Evolutionary conservation across 179 eudicot species (phyloP), one percentile per base, ranked within the genome.

Genomic region (Spinacia oleracea): DNA sequence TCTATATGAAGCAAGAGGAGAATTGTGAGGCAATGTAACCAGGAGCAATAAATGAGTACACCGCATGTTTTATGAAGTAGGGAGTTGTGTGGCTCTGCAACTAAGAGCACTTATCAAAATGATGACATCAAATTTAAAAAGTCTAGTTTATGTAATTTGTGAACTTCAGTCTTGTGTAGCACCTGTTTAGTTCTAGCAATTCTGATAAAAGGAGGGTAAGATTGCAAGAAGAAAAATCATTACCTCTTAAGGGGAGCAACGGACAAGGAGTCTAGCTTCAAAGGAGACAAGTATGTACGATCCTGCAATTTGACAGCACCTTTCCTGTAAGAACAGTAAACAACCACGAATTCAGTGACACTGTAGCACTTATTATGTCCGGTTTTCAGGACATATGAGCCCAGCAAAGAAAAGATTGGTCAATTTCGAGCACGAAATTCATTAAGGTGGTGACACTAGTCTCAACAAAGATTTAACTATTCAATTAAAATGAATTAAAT

Each of bases 191-290:
- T 50, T 66, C n/a, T 45, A 62, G 55, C 14, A 42, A 40, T 79
- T 21, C 11, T 34, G 48, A 63, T 51, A n/a, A 59, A 20, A 2
- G 31, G 31, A 29, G 51, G 5, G 11, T 27, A 45, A 23, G 15
- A 51, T 43, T 32, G n/a, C 29, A 40, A 55, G 50, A 48, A 45
- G 31, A 74, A 40, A 68, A 77, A 21, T 38, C 48, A 68, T 43
- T 85, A 90, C 94, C 94, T 86, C 74, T 86, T 87, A 7, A 86
- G 71, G 53, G 93, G 93, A 86, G 85, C 86, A 81, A 69, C 71
- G 62, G 70, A 80, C 64, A 70, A 74, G 51, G 85, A 76, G 42
- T 89, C 87, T 80, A 87, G 79, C 62, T 75, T 63, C 83, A 77
- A 65, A 72, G 74, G 64, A 74, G 88, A 81, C 40, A 75, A 65